Base-by-base conservation (phyloP, 2,329 filamentous ascomycete genomes). In the Penicillium fuscoglaucum region DNA sequence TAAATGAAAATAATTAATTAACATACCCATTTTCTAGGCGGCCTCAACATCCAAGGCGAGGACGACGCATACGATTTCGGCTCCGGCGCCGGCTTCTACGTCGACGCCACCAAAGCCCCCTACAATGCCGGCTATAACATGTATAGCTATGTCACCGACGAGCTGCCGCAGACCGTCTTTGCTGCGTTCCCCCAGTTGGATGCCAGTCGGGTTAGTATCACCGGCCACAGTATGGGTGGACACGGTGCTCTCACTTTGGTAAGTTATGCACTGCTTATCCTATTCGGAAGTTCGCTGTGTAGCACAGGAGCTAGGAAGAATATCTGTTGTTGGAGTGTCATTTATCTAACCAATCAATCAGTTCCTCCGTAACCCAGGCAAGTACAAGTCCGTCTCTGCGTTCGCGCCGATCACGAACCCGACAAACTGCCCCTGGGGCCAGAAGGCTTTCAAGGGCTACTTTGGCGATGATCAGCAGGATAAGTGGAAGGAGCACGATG, bases 141-240 rank as follows among this genome's bases (percentile, higher is more conserved):
- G 95, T 92, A 98, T 82, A 87, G 84, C 62, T 99, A 99, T 80
- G 84, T 99, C 66, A 88, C 89, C n/a, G 76, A 84, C 54, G 95
- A 99, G 78, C 86, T 99, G n/a, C 93, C 93, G 0, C 79, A 82
- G 17, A 81, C 87, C 1, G 83, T 98, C 26, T 96, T 93, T 76
- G 76, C 76, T 31, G 82, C 84, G 28, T 96, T 92, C 77, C 80
- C 84, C 31, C 82, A 86, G 71, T 80, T 99, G 31, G 93, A 98
- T 74, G 70, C 76, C 0, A 76, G 70, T 29, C 83, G 88, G 41
- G 87, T 97, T 55, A 89, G 88, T 75, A 95, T 99, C 70, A 91
- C 90, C 41, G 95, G 95, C 6, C 95, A 99, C 80, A 93, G 88
- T 69, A 99, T 99, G 95, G 95, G 95, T 66, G 95, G 95, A 0